Evolutionary conservation across 306 rosid species (phyloP), one percentile per base, ranked within the genome.

Genomic region (Prunus dulcis): DNA sequence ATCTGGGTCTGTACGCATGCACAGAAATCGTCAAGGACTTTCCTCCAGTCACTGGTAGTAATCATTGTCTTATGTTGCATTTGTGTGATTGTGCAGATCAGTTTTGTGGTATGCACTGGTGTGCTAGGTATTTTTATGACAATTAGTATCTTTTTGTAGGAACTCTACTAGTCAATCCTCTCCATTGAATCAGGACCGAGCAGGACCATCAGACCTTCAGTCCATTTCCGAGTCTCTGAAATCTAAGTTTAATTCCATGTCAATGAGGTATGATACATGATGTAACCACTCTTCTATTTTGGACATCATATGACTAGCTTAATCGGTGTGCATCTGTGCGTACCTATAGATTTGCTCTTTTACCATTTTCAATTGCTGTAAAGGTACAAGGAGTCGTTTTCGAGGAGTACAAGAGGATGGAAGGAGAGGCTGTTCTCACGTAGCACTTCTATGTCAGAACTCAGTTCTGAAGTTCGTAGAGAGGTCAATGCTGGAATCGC

Each of bases 361-460:
- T 78, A 74, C 66, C 34, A n/a, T 82, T 58, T 67, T 47, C 61
- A 75, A 34, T 56, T 83, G 32, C 51, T 67, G 47, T 79, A 53
- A 12, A 95, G 99, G 84, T 96, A 96, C 86, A 92, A 89, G 80
- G 99, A 96, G 72, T 89, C 97, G 5, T 74, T 96, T 77, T 88
- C 99, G 64, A 96, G 88, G 83, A 87, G 93, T 18, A 81, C 97
- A 19, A 87, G 86, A 88, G 97, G 93, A 65, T 92, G 97, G 97
- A 92, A 73, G 83, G 96, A 96, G 77, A 87, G 84, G 85, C 78
- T 96, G 69, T 91, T 96, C 83, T 87, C 86, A 72, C 94, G 90
- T 61, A 81, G 58, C 81, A 49, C 86, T 79, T 84, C 97, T 69
- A 79, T 92, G 89, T 72, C 98, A 2, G 91, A 84, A 65, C 47